These are phyloP conservation scores for Handroanthus guayacan DNA, from an alignment of 257 asterid species.

Conservation along the genomic window DNA sequence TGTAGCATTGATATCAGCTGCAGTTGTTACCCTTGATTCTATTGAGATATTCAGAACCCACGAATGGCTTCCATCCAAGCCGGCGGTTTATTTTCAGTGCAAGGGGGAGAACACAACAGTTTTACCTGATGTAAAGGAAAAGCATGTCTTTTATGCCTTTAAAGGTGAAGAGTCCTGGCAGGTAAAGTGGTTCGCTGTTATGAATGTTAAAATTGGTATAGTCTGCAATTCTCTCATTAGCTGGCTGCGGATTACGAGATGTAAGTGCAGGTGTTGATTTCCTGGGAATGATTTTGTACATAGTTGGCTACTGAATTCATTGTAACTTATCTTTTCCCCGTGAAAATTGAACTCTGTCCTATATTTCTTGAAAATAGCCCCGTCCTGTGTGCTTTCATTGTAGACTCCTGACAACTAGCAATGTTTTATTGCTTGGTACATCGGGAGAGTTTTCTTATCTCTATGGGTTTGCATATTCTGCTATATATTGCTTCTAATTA, in stretches of 20 bases:
- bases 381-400: neutral
- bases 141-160: constrained; percentile 54
- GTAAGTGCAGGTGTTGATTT: neutral
- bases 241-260: neutral
- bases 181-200: constrained; percentile 39
- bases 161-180: constrained; percentile 87
- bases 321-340: neutral
- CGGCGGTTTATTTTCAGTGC: constrained; percentile 60
- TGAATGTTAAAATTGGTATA: neutral
- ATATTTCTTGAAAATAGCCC: neutral
- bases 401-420: neutral
- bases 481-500: neutral
- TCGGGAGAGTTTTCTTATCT: neutral
- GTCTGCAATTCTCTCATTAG: neutral
- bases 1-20: constrained; percentile 49
- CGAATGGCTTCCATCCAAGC: constrained; percentile 59
- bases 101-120: constrained; percentile 60
- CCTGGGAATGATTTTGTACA: neutral
- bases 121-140: constrained; percentile 69
- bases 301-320: neutral
- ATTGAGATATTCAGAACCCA: constrained; percentile 63
- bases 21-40: constrained; percentile 65
- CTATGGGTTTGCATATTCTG: neutral
- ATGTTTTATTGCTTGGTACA: neutral
- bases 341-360: neutral